phyloP scores from a whole-genome alignment of 169 alveolate species.

The Babesia bovis region DNA sequence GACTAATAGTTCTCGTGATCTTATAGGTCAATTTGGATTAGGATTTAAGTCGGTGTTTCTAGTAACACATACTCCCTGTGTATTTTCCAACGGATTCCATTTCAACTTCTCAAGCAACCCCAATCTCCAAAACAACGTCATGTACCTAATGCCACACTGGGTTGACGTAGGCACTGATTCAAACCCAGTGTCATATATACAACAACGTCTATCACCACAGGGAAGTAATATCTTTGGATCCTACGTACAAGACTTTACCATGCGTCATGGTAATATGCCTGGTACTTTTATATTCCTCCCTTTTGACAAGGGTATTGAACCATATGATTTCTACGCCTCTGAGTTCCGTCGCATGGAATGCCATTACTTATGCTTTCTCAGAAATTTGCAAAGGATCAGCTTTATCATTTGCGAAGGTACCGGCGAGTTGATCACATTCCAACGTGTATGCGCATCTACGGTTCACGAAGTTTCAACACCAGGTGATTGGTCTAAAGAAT shows the following conservation, averaged over 20 bases:
- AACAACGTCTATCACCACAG: not conserved
- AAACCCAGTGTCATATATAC: slow-evolving; percentile 4
- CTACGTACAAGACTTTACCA: not conserved
- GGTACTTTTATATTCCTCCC: slow-evolving; percentile 13
- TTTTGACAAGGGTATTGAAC: not conserved
- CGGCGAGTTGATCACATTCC: not conserved
- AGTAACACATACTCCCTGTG: slow-evolving; percentile 64
- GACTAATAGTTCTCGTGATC: not conserved
- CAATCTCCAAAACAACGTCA: not conserved
- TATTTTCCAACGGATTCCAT: slow-evolving; percentile 68
- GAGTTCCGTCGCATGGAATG: not conserved
- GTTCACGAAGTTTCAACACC: not conserved
- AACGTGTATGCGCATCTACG: no score
- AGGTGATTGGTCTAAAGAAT: not conserved
- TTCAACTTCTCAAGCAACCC: slow-evolving; percentile 31
- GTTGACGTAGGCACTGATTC: not conserved
- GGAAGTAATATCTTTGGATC: not conserved
- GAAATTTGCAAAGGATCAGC: slow-evolving; percentile 3
- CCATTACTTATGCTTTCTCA: not conserved
- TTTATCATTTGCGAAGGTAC: not conserved
- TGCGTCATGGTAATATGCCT: not conserved
- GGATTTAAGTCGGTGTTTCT: slow-evolving; percentile 72
- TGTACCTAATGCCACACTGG: slow-evolving; percentile 43
- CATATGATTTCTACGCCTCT: not conserved
- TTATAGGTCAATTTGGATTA: slow-evolving; percentile 60